Conservation (phyloP, 345 rosid species). For the Linum trigynum region DNA sequence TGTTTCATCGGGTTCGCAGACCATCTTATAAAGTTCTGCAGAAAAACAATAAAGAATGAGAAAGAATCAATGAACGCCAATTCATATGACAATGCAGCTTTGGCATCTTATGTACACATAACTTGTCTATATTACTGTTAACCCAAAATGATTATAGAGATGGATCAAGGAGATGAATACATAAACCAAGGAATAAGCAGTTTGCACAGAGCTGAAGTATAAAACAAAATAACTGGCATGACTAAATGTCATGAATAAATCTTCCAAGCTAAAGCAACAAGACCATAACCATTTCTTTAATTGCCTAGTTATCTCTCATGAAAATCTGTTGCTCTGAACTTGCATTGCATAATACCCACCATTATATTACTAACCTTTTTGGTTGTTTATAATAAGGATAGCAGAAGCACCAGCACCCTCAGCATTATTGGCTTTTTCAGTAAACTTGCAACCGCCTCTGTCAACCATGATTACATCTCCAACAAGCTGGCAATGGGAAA, state of each 20-base stretch:
- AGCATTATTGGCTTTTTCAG: constrained; percentile 78
- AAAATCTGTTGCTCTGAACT: not conserved
- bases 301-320: not conserved
- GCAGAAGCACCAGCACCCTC: constrained; percentile 92
- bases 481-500: constrained; percentile 38
- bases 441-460: constrained; percentile 83
- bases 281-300: not conserved
- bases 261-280: not conserved
- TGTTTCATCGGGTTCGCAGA: constrained; percentile 94
- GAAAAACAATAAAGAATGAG: not conserved
- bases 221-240: not conserved
- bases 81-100: not conserved
- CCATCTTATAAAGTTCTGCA: constrained; percentile 97
- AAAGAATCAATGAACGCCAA: not conserved
- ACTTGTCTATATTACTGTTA: not conserved
- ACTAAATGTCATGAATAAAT: not conserved
- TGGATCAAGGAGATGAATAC: not conserved
- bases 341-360: constrained; percentile 1
- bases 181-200: not conserved
- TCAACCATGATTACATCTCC: constrained; percentile 81
- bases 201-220: not conserved
- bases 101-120: not conserved
- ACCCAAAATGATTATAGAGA: not conserved
- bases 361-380: constrained; percentile 49
- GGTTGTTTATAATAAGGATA: constrained; percentile 76